A percentile compares a stretch with the other conserved stretches of the same genome.
These are phyloP conservation scores for Fusarium lyarnte DNA, from an alignment of 2,329 filamentous ascomycete species.

Conservation along the genomic window DNA sequence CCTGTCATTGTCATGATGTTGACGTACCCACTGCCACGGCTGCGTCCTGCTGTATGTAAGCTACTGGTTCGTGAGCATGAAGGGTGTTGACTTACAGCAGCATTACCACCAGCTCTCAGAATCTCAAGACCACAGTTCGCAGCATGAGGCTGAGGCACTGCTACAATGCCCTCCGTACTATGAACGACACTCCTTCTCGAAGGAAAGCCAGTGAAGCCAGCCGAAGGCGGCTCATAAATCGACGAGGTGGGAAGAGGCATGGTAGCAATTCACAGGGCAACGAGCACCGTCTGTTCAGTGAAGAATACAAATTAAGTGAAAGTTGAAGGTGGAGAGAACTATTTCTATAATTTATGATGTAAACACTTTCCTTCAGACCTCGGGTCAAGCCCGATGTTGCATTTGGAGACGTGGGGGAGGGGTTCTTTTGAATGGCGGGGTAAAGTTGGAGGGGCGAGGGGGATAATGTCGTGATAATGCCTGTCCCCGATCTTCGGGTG, in stretches of 20 bases:
- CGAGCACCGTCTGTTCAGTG: too few relatives aligned
- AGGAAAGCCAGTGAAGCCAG: constrained; percentile 70
- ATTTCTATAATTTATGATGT: neutral
- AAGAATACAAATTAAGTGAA: neutral
- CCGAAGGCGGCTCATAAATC: constrained; percentile 57
- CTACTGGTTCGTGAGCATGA: fast-evolving
- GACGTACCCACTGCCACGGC: constrained; percentile 85
- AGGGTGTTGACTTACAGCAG: constrained; percentile 68
- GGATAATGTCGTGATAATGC: constrained; percentile 31
- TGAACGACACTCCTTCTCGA: constrained; percentile 92
- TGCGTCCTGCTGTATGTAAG: constrained; percentile 73
- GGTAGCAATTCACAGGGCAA: neutral
- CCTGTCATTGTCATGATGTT: fast-evolving
- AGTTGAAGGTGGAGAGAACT: neutral
- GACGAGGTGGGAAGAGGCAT: constrained; percentile 62
- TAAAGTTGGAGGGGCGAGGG: constrained; percentile 11
- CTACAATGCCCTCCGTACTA: constrained; percentile 89
- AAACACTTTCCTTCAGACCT: neutral
- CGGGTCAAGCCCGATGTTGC: constrained; percentile 8
- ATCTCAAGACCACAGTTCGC: constrained; percentile 87
- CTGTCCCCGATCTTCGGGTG: constrained; percentile 33
- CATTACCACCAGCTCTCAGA: constrained; percentile 89
- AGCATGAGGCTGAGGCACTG: constrained; percentile 89
- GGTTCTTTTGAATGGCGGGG: constrained; percentile 24
- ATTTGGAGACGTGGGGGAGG: constrained; percentile 21